Evolutionary conservation across 495 filamentous ascomycete species (phyloP).

Genomic region (Parachaetomium inaequale): DNA sequence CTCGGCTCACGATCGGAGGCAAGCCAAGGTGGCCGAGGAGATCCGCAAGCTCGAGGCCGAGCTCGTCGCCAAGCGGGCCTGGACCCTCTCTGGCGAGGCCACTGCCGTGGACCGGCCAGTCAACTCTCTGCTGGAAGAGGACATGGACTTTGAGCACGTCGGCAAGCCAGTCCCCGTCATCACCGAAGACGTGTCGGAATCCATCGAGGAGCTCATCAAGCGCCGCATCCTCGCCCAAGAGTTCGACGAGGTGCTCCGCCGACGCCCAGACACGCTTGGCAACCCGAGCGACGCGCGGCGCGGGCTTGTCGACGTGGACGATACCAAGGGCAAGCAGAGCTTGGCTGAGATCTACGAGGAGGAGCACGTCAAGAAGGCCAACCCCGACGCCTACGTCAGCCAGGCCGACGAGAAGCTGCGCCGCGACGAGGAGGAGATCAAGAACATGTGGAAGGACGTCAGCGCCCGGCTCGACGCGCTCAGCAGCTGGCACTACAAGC

Average conservation of each 20-base stretch:
- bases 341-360: constrained; percentile 93
- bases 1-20: constrained; percentile 81
- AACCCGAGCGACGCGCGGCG: constrained; percentile 54
- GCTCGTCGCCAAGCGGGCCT: constrained; percentile 85
- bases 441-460: constrained; percentile 76
- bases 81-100: constrained; percentile 88
- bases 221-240: constrained; percentile 84
- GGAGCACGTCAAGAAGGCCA: constrained; percentile 73
- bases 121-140: constrained; percentile 91
- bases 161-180: constrained; percentile 94
- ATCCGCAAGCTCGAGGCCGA: constrained; percentile 87
- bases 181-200: constrained; percentile 87
- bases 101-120: constrained; percentile 73
- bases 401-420: constrained; percentile 74
- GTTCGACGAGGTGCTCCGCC: constrained; percentile 86
- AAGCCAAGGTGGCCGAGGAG: constrained; percentile 79
- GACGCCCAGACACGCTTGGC: constrained; percentile 68
- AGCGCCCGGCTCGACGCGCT: constrained; percentile 79
- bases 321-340: constrained; percentile 78
- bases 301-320: constrained; percentile 74
- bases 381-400: constrained; percentile 77
- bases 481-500: constrained; percentile 93
- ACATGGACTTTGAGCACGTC: constrained; percentile 92
- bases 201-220: constrained; percentile 92
- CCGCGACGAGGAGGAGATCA: constrained; percentile 82